Evolutionary conservation across 2,329 filamentous ascomycete species (phyloP).

Genomic region (Myriosclerotinia duriaeana): DNA sequence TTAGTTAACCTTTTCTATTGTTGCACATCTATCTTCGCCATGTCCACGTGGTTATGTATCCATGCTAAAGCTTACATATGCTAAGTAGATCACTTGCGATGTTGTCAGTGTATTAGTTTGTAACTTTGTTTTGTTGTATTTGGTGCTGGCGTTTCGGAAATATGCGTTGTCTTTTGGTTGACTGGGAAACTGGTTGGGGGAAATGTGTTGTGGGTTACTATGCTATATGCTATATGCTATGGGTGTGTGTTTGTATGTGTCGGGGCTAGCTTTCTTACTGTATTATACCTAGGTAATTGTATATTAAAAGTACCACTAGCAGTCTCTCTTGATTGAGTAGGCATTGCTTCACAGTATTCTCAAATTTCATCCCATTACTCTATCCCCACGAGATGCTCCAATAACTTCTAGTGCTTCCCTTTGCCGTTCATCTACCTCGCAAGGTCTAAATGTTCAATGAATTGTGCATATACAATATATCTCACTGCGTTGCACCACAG

Average conservation of each 20-base stretch:
- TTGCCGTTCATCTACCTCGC: background rate
- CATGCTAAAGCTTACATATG: background rate
- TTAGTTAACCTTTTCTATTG: background rate
- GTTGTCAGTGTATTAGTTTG: constrained; percentile 1
- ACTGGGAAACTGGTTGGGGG: background rate
- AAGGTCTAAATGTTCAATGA: background rate
- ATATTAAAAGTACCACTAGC: background rate
- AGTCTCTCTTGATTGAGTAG: background rate
- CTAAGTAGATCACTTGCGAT: background rate
- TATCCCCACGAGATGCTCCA: background rate
- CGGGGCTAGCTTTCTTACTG: background rate
- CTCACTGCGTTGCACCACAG: background rate
- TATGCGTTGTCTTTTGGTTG: constrained; percentile 7
- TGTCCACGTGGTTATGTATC: constrained; percentile 10
- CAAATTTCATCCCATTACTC: background rate
- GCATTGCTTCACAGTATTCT: background rate
- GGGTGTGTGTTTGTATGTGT: background rate
- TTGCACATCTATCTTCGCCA: constrained; percentile 13
- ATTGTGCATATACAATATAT: background rate
- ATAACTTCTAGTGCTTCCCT: background rate
- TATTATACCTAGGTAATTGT: background rate
- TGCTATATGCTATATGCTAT: background rate
- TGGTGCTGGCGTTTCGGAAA: background rate
- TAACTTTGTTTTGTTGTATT: background rate
- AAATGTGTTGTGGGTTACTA: background rate